Evolutionary conservation across 2,329 filamentous ascomycete genomes (phyloP), one percentile per base, ranked within the genome.

Genomic region (Hymenoscyphus scutula): DNA sequence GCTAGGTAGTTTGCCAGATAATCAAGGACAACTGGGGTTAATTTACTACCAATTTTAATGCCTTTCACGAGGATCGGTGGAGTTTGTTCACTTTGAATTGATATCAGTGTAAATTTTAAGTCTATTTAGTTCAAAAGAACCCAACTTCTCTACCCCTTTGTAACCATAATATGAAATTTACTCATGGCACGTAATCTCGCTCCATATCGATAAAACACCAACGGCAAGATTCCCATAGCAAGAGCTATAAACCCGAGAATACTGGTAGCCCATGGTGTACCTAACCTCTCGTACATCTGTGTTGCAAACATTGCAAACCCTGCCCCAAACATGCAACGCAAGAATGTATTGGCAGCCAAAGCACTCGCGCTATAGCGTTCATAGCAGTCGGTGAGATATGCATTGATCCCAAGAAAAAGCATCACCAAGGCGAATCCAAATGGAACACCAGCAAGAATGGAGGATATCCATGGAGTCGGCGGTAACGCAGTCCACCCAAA

Each of bases 401-500:
- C 94, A 75, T 95, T 96, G 67, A 95, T 85, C 58, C 32, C 34
- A 17, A 25, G 23, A n/a, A 30, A 23, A 41, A 57, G 45, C 3
- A 11, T n/a, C 19, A 81, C 85, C 78, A 79, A 89, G 84, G 83
- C 89, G 72, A 80, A 77, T 62, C 86, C 88, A 76, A 91, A 92
- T 38, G 92, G 77, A 19, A 75, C 82, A 32, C 86, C 89, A 17
- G 87, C 89, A 75, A 92, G 85, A 65, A 91, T 87, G 19, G 89
- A 87, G 54, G 86, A 82, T 63, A 90, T 89, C 87, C 87, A 93
- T 76, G 91, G 89, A 56, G 96, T 83, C 70, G 76, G 82, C 2
- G 86, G 76, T 73, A 86, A 92, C 17, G 89, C 89, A 2, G 89
- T 92, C 89, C 91, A 96, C 8, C 86, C 91, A 77, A 96, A 96